Conservation (phyloP, 192 early-diverging fungal genomes). For the Rhizophagus sp. region DNA sequence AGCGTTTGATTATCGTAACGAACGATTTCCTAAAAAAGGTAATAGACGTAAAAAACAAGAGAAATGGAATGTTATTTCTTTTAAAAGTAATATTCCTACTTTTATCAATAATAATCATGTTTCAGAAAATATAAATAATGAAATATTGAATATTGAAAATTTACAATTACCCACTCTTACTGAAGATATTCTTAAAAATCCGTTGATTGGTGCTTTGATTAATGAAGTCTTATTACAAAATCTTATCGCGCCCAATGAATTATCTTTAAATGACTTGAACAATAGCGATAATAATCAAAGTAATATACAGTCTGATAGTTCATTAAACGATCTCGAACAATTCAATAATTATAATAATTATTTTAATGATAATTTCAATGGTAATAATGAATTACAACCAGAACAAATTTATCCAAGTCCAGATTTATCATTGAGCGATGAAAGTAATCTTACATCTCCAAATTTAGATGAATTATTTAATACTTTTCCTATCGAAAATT, state of each 20-base stretch:
- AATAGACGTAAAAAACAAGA: not conserved
- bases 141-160: too few species aligned
- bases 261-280: not conserved
- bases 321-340: not conserved
- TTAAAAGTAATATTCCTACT: not conserved
- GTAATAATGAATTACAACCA: not conserved
- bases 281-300: not conserved
- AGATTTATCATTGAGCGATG: not conserved
- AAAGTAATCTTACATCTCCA: too few species aligned
- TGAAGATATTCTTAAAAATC: not conserved
- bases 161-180: too few species aligned
- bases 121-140: not conserved
- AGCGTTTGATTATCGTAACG: not conserved
- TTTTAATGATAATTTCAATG: not conserved
- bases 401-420: not conserved
- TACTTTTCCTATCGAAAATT: not conserved
- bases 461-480: not conserved
- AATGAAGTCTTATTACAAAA: not conserved
- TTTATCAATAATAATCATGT: not conserved
- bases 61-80: not conserved
- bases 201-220: not conserved
- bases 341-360: too few species aligned
- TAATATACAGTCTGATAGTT: not conserved
- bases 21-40: not conserved
- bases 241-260: not conserved